These are phyloP conservation scores for Cryphonectria naterciae DNA, from an alignment of 2,329 filamentous ascomycete species.

Conservation along the genomic window DNA sequence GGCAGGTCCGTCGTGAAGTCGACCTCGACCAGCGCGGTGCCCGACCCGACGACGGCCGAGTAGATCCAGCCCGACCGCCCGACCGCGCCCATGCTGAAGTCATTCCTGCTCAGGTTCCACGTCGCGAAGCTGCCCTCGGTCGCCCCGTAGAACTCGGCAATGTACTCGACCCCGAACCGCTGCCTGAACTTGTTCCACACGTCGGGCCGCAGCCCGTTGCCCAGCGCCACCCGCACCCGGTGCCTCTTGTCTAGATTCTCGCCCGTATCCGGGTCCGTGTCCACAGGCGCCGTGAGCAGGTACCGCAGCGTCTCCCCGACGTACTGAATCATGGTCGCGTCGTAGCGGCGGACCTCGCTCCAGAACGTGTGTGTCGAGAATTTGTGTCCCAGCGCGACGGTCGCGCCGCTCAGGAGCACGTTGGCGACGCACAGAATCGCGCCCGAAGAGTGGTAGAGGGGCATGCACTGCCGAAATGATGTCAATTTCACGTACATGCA, in stretches of 20 bases:
- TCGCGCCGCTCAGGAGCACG: slow-evolving; percentile 63
- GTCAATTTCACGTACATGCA: slow-evolving; percentile 15
- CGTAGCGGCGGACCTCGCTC: slow-evolving; percentile 70
- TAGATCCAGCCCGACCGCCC: slow-evolving; percentile 71
- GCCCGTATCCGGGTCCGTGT: slow-evolving; percentile 65
- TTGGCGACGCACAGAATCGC: slow-evolving; percentile 69
- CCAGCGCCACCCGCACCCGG: slow-evolving; percentile 74
- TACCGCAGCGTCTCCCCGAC: slow-evolving; percentile 89
- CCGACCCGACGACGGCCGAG: slow-evolving; percentile 54
- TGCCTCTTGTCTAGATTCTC: slow-evolving; percentile 74
- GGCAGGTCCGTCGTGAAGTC: slow-evolving; percentile 74
- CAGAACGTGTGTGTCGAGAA: slow-evolving; percentile 81
- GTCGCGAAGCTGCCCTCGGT: slow-evolving; percentile 72
- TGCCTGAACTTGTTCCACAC: slow-evolving; percentile 84
- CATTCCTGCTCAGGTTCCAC: slow-evolving; percentile 76
- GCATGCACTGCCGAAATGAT: slow-evolving; percentile 68
- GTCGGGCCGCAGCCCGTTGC: slow-evolving; percentile 84
- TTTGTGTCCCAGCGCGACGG: slow-evolving; percentile 73
- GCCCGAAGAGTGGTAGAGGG: slow-evolving; percentile 84
- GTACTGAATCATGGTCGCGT: slow-evolving; percentile 81
- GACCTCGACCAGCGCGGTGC: slow-evolving; percentile 66
- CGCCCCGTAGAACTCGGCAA: slow-evolving; percentile 81
- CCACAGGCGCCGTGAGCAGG: slow-evolving; percentile 68
- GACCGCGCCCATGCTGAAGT: slow-evolving; percentile 75
- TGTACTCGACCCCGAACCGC: slow-evolving; percentile 73